Percentiles rank a stretch among this genome's conserved stretches.
Evolutionary conservation across 108 stramenopile species (phyloP).

Genomic region (Thalassiosira profunda): DNA sequence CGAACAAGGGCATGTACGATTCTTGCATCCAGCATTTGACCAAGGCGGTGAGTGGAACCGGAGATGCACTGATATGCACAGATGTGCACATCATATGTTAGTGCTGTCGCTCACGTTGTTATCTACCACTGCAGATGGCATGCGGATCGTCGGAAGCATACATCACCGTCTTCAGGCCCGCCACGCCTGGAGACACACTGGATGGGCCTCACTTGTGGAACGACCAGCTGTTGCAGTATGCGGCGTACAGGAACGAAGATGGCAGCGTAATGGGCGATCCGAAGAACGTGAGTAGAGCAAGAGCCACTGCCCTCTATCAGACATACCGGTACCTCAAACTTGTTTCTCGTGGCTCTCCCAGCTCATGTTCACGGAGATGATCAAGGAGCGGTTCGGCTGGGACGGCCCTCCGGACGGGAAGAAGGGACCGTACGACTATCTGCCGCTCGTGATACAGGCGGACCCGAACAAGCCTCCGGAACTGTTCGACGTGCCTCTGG

Average conservation of each 20-base stretch:
- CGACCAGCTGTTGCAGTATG: slow-evolving; percentile 42
- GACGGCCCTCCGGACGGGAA: slow-evolving; percentile 5
- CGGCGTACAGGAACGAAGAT: slow-evolving; percentile 19
- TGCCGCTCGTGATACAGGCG: slow-evolving; percentile 5
- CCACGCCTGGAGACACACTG: slow-evolving; percentile 20
- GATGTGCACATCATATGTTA: neutral
- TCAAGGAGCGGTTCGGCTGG: slow-evolving; percentile 19
- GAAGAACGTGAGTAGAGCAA: slow-evolving; percentile 12
- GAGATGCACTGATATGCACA: neutral
- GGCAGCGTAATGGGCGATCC: slow-evolving; percentile 29
- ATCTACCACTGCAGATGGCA: too few relatives aligned
- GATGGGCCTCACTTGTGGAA: slow-evolving; percentile 45
- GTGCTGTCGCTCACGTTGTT: too few relatives aligned
- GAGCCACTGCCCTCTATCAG: neutral
- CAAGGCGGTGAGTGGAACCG: slow-evolving; percentile 17
- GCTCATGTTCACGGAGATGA: slow-evolving; percentile 22
- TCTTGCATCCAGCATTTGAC: slow-evolving; percentile 40
- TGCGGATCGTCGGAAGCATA: slow-evolving; percentile 30
- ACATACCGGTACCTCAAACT: neutral
- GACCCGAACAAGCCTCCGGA: neutral
- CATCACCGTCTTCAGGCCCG: slow-evolving; percentile 44
- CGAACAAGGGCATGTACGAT: slow-evolving; percentile 37
- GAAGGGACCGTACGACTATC: slow-evolving; percentile 4
- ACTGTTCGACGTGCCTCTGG: slow-evolving; percentile 17
- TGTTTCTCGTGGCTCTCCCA: neutral